A percentile compares a stretch with the other conserved stretches of the same genome.
These are phyloP conservation scores for Aspergillus pseudoviridinutans DNA, from an alignment of 2,329 filamentous ascomycete genomes.

Conservation along the genomic window DNA sequence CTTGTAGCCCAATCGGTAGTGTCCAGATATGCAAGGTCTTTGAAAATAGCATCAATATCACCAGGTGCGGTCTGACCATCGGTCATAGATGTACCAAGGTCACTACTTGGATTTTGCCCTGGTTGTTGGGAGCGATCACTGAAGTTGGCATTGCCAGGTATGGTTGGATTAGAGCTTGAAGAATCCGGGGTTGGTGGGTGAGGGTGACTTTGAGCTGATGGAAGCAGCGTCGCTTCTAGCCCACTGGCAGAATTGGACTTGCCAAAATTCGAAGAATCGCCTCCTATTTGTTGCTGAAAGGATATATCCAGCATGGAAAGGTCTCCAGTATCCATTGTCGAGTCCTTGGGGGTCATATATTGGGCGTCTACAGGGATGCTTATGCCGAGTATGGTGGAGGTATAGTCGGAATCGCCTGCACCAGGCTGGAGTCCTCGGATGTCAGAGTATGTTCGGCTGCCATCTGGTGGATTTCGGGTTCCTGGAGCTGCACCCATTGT, in stretches of 20 bases:
- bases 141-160: slow-evolving; percentile 7
- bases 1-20: slow-evolving; percentile 43
- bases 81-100: slow-evolving; percentile 2
- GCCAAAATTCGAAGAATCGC: slow-evolving; percentile 13
- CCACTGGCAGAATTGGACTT: slow-evolving; percentile 19
- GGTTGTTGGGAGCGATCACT: slow-evolving; percentile 14
- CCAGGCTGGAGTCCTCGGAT: slow-evolving; percentile 8
- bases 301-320: slow-evolving; percentile 21
- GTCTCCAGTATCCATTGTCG: slow-evolving; percentile 26
- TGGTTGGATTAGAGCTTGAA: slow-evolving; percentile 23
- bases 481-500: slow-evolving; percentile 5
- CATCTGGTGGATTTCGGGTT: slow-evolving; percentile 3
- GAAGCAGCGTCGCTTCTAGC: slow-evolving; percentile 16
- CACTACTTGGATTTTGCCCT: slow-evolving; percentile 6
- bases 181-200: slow-evolving; percentile 34
- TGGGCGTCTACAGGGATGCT: slow-evolving; percentile 30
- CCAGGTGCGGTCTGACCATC: slow-evolving; percentile 6
- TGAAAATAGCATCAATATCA: slow-evolving; percentile 43
- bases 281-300: slow-evolving; percentile 13
- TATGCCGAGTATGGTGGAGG: slow-evolving; percentile 29
- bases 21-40: slow-evolving; percentile 44
- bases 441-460: slow-evolving; percentile 9
- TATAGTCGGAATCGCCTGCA: slow-evolving; percentile 18
- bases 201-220: slow-evolving; percentile 11
- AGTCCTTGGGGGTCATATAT: slow-evolving; percentile 31